A percentile compares a stretch with the other conserved stretches of the same genome.
Evolutionary conservation across 2,329 filamentous ascomycete genomes (phyloP).

Genomic region (Arthrobotrys conoides): DNA sequence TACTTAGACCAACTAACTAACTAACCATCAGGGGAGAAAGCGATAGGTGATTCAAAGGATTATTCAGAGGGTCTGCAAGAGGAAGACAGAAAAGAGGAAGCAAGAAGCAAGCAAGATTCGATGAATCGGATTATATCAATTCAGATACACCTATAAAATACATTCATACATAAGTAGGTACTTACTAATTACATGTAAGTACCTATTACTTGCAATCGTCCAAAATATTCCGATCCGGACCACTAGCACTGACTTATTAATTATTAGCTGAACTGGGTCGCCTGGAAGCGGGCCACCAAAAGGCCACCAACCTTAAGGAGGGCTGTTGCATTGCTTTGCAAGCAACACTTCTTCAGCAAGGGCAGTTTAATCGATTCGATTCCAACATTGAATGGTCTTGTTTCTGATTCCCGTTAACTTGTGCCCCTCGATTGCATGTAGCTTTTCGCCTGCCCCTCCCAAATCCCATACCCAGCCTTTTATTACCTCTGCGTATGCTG

Average conservation of each 20-base stretch:
- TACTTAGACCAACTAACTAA: too few relatives aligned
- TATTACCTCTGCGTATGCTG: conserved; percentile 2
- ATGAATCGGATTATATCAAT: neutral
- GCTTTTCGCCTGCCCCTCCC: conserved; percentile 4
- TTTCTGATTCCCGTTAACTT: conserved; percentile 23
- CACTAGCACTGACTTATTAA: too few relatives aligned
- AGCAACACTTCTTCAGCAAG: conserved; percentile 50
- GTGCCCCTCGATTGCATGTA: conserved; percentile 34
- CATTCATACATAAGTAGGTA: too few relatives aligned
- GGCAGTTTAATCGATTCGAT: conserved; percentile 29
- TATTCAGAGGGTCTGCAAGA: neutral
- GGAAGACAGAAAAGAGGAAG: too few relatives aligned
- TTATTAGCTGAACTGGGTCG: too few relatives aligned
- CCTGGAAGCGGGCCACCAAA: neutral
- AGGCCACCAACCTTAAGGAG: neutral
- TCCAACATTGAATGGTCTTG: conserved; percentile 32
- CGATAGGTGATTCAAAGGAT: neutral
- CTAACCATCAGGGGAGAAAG: conserved; percentile 9
- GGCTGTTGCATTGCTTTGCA: conserved; percentile 33
- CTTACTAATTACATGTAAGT: neutral
- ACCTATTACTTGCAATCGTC: neutral
- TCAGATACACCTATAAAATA: too few relatives aligned
- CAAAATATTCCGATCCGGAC: conserved; percentile 21
- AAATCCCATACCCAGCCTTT: conserved; percentile 4
- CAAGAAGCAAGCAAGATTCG: conserved; percentile 5